Base-by-base conservation (phyloP, 2,329 filamentous ascomycete genomes). In the Chlorencoelia australis region DNA sequence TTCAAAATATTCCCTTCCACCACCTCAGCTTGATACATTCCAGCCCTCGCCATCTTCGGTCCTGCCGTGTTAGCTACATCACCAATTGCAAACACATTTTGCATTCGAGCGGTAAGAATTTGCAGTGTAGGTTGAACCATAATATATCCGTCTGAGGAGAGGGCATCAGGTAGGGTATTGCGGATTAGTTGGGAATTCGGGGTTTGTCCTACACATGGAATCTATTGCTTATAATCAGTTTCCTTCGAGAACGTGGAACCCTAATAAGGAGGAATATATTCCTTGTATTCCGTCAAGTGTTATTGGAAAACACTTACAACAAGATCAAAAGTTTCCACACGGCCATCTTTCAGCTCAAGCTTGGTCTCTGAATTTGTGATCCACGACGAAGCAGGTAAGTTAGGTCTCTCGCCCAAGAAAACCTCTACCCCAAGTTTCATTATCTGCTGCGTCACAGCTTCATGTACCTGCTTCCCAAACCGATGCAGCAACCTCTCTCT, bases 1-100 rank as follows among this genome's bases (percentile, higher is more conserved):
- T 56, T 48, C 8, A 68, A 33, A 26, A 72, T 65, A 35, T 73
- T 73, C 5, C 57, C 47, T 0, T 55, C 53, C 0, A 66, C 68
- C 3, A 66, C 45, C 11, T 61, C 56, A 1, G 62, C 63, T 40
- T 73, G 69, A 10, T 60, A 45, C 11, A 56, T 49, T 1, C 59
- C 66, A 1, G 67, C 61, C 22, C 66, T 57, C 2, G 60, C 68
- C 47, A 66, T 66, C 18, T 56, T 60, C 8, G 55, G 53, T 0
- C 53, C 53, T 1, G 57, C 56, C n/a, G 60, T 60, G 8, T 65
- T 62, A 9, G 68, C 63, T 15, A 74, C 64, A 45, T 74, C 70
- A 5, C 70, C 71, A 0, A 67, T 51, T 0, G 68, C 68, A 46
- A 69, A 73, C 10, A 73, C 59, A 22, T 63, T 53, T 3, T 24